Evolutionary conservation across 192 early-diverging fungal genomes (phyloP), one percentile per base, ranked within the genome.

Genomic region (Mortierella claussenii): DNA sequence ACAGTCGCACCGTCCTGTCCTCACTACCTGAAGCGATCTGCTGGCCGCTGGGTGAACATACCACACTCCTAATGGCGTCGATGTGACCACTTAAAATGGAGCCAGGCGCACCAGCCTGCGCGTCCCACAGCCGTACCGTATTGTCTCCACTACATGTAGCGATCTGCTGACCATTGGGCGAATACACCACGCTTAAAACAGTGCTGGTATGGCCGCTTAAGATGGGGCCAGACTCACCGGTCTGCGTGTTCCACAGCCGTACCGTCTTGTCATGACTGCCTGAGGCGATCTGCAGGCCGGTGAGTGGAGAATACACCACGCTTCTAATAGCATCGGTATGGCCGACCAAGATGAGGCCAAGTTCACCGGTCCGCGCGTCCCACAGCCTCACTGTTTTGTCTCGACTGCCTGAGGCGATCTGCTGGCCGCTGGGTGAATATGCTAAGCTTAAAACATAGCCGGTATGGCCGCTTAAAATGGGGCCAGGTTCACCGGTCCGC

Each of bases 41-140:
- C 4, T 27, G 6, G 2, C 55, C 37, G 10, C 23, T 28, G 1
- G 55, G 55, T 13, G 55, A 57, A 57, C 27, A 57, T 13, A 11
- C 26, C 1, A 44, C 20, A 13, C 18, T 15, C 5, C 30, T 5
- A 28, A 27, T 18, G 13, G 1, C 0, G 0, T 17, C 23, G 24
- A 23, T 43, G 13, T 57, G 55, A 10, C 40, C 55, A 8, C 27
- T n/a, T 3, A 57, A 26, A 20, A 28, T 32, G 26, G 2, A 17
- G 7, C 11, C 43, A 46, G 24, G 43, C 9, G 3, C 13, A 18
- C 57, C 30, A 17, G 44, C 7, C 2, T 47, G 2, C 0, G 34
- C 37, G 17, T 63, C 50, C 60, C 60, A 63, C 1, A 63, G 11
- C 30, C 49, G 48, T 9, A 63, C 48, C 30, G 60, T 63, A 9